phyloP scores from a whole-genome alignment of 345 rosid genomes.

The Eutrema japonicum region DNA sequence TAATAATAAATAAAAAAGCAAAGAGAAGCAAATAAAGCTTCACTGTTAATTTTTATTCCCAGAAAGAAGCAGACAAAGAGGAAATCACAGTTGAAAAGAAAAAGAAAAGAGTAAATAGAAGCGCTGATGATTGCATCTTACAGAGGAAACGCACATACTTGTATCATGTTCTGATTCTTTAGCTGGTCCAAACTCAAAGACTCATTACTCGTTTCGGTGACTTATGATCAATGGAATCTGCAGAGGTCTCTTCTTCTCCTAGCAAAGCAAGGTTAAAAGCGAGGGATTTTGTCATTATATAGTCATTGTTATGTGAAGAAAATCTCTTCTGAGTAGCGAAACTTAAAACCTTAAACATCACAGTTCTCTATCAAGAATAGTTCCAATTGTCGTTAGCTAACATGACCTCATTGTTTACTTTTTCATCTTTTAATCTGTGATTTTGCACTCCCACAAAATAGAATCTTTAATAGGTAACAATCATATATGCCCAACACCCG shows the following conservation, averaged over 20 bases:
- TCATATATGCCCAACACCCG: conserved; percentile 22
- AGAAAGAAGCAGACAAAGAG: conserved; percentile 18
- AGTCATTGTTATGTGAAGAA: conserved; percentile 16
- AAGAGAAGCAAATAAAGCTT: conserved; percentile 10
- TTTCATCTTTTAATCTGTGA: conserved; percentile 29
- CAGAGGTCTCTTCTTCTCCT: conserved; percentile 14
- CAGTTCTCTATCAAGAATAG: conserved; percentile 26
- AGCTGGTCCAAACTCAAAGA: conserved; percentile 30
- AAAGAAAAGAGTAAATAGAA: conserved; percentile 6
- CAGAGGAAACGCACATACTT: conserved; percentile 29
- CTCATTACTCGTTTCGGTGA: conserved; percentile 29
- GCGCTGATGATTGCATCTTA: conserved; percentile 24
- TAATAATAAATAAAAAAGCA: background rate
- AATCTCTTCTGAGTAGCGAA: conserved; percentile 35
- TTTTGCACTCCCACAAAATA: conserved; percentile 32
- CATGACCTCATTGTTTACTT: conserved; percentile 25
- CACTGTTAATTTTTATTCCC: conserved; percentile 26
- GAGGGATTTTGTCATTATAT: background rate
- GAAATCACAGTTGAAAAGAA: conserved; percentile 21
- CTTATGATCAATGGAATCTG: conserved; percentile 9
- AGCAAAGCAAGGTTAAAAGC: conserved; percentile 23
- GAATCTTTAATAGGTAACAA: conserved; percentile 16
- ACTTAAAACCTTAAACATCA: conserved; percentile 41
- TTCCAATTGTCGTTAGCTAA: conserved; percentile 38
- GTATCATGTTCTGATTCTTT: conserved; percentile 26